phyloP scores from a whole-genome alignment of 768 basidiomycete genomes.

The Aureoboletus auriporus region DNA sequence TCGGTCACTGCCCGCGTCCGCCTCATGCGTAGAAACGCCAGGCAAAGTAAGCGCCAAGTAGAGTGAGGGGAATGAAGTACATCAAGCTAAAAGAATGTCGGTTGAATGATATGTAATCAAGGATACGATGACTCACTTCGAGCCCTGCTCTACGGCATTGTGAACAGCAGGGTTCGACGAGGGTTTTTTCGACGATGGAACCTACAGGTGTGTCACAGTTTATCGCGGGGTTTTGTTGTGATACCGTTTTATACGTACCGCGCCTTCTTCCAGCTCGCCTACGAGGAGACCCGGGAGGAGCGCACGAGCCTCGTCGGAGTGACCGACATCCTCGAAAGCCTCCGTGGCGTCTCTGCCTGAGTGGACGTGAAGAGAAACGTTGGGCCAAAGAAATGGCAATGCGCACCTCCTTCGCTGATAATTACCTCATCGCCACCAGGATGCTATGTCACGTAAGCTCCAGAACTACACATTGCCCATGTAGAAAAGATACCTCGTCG shows the following conservation, averaged over 20 bases:
- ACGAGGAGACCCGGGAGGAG: slow-evolving; percentile 75
- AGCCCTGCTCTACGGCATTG: slow-evolving; percentile 59
- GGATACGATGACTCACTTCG: slow-evolving; percentile 47
- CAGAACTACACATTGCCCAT: background rate
- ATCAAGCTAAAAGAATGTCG: slow-evolving; percentile 47
- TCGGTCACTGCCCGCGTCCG: background rate
- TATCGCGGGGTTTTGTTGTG: background rate
- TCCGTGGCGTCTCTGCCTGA: slow-evolving; percentile 94
- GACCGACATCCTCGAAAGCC: slow-evolving; percentile 98
- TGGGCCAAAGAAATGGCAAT: slow-evolving; percentile 15
- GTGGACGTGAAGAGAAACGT: slow-evolving; percentile 1
- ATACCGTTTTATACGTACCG: slow-evolving; percentile 40
- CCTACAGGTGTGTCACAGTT: slow-evolving; percentile 30
- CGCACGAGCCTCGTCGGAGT: slow-evolving; percentile 95
- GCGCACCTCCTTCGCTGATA: slow-evolving; percentile 83
- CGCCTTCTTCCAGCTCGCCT: slow-evolving; percentile 75
- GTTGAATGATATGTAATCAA: background rate
- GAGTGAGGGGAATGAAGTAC: slow-evolving; percentile 79
- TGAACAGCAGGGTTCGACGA: slow-evolving; percentile 38
- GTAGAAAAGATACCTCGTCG: slow-evolving; percentile 65
- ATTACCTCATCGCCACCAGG: slow-evolving; percentile 99
- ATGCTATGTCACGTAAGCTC: slow-evolving; percentile 50
- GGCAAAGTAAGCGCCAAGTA: slow-evolving; percentile 83
- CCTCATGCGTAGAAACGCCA: slow-evolving; percentile 65
- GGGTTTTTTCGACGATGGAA: slow-evolving; percentile 44